phyloP scores from a whole-genome alignment of 257 asterid genomes.

The Solanum bulbocastanum region DNA sequence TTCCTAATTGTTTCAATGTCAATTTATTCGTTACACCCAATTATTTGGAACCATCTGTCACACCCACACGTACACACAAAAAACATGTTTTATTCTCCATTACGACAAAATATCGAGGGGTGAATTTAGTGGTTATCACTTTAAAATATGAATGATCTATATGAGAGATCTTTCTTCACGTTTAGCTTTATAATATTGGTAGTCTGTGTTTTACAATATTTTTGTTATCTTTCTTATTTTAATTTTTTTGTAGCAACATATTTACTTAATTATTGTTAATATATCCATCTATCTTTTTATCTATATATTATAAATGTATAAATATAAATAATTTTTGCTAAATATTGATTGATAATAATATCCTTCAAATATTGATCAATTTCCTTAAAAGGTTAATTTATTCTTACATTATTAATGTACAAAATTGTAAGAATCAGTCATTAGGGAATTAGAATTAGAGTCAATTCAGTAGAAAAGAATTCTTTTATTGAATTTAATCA shows the following conservation, averaged over 20 bases:
- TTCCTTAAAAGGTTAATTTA: too few species aligned
- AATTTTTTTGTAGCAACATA: too few species aligned
- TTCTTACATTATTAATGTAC: too few species aligned
- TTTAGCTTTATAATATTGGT: neutral
- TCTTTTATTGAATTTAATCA: neutral
- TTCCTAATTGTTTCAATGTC: neutral
- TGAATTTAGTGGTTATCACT: neutral
- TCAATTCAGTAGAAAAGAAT: neutral
- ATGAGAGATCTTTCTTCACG: neutral
- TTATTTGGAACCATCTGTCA: neutral
- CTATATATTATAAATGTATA: too few species aligned
- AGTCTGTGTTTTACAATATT: too few species aligned
- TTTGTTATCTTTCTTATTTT: too few species aligned
- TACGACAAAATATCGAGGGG: neutral
- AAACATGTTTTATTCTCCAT: neutral
- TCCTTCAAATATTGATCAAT: too few species aligned
- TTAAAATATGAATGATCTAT: neutral
- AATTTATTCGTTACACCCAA: neutral
- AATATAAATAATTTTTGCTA: too few species aligned
- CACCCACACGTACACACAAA: neutral
- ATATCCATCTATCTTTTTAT: too few species aligned
- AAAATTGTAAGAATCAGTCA: neutral
- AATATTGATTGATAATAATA: too few species aligned
- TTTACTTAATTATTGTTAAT: too few species aligned
- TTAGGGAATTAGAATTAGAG: neutral